Evolutionary conservation across 805 yeast genomes (phyloP).

Genomic region (Scheffersomyces coipomensis): DNA sequence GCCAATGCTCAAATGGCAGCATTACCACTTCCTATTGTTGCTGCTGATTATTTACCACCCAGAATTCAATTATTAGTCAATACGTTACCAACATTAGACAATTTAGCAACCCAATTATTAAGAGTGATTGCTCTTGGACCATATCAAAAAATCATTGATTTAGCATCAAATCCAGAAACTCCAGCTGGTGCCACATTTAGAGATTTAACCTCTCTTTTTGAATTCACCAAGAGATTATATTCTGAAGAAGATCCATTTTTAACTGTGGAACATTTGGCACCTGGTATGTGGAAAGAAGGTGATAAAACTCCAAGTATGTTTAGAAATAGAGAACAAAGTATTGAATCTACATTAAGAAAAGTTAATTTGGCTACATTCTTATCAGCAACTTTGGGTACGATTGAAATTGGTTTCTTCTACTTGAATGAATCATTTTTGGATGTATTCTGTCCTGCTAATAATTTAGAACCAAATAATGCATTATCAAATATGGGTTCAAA

Average conservation of each 20-base stretch:
- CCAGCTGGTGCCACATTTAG: constrained; percentile 67
- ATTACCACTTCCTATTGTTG: constrained; percentile 55
- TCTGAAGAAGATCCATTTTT: constrained; percentile 71
- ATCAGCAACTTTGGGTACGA: constrained; percentile 80
- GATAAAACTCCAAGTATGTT: constrained; percentile 55
- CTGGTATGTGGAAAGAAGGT: constrained; percentile 70
- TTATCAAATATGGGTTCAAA: constrained; percentile 32
- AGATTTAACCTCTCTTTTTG: constrained; percentile 72
- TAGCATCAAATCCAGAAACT: constrained; percentile 63
- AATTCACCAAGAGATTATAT: constrained; percentile 70
- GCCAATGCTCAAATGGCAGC: constrained; percentile 56
- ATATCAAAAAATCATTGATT: constrained; percentile 69
- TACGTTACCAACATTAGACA: constrained; percentile 75
- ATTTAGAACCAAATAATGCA: constrained; percentile 47
- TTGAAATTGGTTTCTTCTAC: constrained; percentile 84
- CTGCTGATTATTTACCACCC: constrained; percentile 55
- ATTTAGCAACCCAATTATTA: constrained; percentile 76
- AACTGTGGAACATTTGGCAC: constrained; percentile 65
- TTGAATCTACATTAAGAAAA: constrained; percentile 69
- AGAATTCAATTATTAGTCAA: constrained; percentile 65
- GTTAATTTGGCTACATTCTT: constrained; percentile 86
- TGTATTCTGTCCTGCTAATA: constrained; percentile 79
- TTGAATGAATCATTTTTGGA: constrained; percentile 82
- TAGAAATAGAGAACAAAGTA: constrained; percentile 58
- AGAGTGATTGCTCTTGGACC: constrained; percentile 72